Base-by-base conservation (phyloP, 208 protist species). In the Novymonas esmeraldas region DNA sequence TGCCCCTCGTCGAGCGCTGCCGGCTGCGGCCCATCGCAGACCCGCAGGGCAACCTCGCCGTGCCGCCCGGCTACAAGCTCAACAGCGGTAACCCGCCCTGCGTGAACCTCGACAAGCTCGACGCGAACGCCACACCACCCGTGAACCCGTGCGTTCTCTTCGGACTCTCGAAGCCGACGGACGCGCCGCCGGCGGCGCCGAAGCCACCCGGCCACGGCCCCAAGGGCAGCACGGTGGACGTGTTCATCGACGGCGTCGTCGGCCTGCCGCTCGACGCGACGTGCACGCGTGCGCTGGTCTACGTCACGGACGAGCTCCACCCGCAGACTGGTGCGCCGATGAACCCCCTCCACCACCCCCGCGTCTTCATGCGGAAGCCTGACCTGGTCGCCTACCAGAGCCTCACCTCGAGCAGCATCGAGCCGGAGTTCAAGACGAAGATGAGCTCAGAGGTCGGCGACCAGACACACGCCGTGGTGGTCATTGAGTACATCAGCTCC, bases 401-500 rank as follows among this genome's bases (percentile, higher is more conserved):
- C 16, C 46, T 76, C n/a, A 59, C 73, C 20, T 79, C 72, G 16
- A 78, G 60, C 64, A 78, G 49, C 42, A 42, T 75, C 3, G 73
- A 82, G 71, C 85, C 82, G 16, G 59, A 67, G 49, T 90, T 92
- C 50, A 36, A 44, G 14, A 69, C 63, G 5, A 66, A 70, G 44
- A 28, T 85, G 28, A 64, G 60, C 70, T 65, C 36, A 13, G 56
- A 42, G 7, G 59, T 66, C 0, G 31, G 69, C 16, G 49, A 62
- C n/a, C 10, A 49, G 33, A 72, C 78, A n/a, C 54, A 74, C 52
- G 83, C 79, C 2, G 61, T 94, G 20, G 76, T 84, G 31, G 82
- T 94, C 31, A 77, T 90, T 29, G 85, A 94, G 69, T 94, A 89
- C 63, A 64, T 89, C 44, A 84, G 59, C 20, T 50, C 20, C 7